Evolutionary conservation across 768 basidiomycete species (phyloP).

Genomic region (Amanita fuliginea): DNA sequence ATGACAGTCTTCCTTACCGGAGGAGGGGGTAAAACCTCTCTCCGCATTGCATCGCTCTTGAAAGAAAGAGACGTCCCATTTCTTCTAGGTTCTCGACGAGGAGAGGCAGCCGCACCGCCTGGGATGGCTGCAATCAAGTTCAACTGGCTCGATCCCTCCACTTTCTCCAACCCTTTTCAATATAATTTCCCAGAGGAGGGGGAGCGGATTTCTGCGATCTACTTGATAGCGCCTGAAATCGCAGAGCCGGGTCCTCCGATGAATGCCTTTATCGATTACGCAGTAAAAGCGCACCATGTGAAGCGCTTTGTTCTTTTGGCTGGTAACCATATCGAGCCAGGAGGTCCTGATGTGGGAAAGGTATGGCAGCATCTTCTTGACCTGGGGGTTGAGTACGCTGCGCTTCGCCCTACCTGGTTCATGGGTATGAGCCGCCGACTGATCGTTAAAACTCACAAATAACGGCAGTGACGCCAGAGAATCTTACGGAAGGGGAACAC

Average conservation of each 20-base stretch:
- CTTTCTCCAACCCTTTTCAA: background rate
- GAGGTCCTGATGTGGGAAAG: background rate
- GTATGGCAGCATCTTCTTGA: background rate
- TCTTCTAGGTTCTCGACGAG: background rate
- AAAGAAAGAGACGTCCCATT: background rate
- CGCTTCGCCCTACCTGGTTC: background rate
- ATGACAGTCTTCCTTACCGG: background rate
- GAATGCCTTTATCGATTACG: background rate
- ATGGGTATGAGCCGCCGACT: background rate
- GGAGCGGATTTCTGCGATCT: background rate
- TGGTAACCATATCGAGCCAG: background rate
- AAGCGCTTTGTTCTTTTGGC: background rate
- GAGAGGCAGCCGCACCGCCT: background rate
- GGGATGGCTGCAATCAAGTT: background rate
- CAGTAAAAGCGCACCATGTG: background rate
- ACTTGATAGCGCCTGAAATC: background rate
- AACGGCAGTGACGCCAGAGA: background rate
- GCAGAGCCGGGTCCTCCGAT: background rate
- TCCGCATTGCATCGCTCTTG: background rate
- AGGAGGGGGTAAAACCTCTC: background rate
- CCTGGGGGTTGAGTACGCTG: background rate
- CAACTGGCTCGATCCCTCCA: background rate
- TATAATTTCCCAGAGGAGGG: background rate
- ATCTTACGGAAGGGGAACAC: background rate
- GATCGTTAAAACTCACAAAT: background rate